Evolutionary conservation across 257 asterid genomes (phyloP).

Genomic region (Nemophila menziesii): DNA sequence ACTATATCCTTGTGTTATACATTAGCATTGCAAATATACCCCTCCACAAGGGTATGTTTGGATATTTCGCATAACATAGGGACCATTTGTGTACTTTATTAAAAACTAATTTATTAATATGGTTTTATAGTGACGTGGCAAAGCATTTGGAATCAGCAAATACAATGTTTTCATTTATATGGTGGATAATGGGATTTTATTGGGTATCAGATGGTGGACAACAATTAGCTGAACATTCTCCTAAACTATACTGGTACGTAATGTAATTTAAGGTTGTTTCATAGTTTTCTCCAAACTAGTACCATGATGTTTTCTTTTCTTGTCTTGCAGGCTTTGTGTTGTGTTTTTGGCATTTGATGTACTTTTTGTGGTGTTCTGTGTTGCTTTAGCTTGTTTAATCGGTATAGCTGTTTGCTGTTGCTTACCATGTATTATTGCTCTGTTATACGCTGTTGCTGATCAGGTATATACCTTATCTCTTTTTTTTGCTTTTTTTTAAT

Average conservation of each 20-base stretch:
- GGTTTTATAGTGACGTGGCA: constrained; percentile 33
- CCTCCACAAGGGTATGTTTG: too few relatives aligned
- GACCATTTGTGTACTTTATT: constrained; percentile 3
- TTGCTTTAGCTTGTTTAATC: constrained; percentile 83
- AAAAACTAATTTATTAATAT: not conserved
- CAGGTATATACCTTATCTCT: constrained; percentile 37
- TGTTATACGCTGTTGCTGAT: constrained; percentile 88
- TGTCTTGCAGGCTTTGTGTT: constrained; percentile 77
- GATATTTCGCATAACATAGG: not conserved
- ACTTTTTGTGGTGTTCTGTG: constrained; percentile 90
- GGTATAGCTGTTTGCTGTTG: constrained; percentile 99
- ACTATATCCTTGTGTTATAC: too few relatives aligned
- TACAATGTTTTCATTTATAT: constrained; percentile 93
- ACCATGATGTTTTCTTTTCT: not conserved
- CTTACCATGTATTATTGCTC: constrained; percentile 88
- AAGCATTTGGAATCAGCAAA: constrained; percentile 89
- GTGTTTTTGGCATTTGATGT: constrained; percentile 95
- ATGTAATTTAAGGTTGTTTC: constrained; percentile 4
- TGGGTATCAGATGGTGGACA: constrained; percentile 88
- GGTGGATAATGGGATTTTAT: constrained; percentile 98
- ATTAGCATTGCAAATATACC: too few relatives aligned
- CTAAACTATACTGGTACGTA: constrained; percentile 87
- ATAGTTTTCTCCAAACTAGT: constrained; percentile 3
- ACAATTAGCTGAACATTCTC: constrained; percentile 49
- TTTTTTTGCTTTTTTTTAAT: not conserved